Base-by-base conservation (phyloP, 148 eudicot species). In the Vaccinium myrtillus region DNA sequence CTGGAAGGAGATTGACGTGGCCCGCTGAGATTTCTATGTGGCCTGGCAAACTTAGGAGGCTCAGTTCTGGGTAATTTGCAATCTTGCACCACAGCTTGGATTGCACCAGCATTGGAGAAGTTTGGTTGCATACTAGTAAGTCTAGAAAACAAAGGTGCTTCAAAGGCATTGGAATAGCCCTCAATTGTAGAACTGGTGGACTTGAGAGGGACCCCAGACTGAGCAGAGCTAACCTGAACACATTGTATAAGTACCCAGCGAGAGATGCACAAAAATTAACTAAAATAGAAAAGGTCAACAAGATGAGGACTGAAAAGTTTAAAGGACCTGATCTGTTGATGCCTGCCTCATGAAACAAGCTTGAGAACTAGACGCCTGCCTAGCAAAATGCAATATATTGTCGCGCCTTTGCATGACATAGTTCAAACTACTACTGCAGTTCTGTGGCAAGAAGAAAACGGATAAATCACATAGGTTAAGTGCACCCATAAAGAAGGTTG, bases 261-360 rank as follows among this genome's bases (percentile, higher is more conserved):
- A n/a, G 51, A 53, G 6, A 53, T 2, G 46, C 36, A 49, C 15
- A 39, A 25, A 48, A 54, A 19, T 27, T 21, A 82, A 71, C 51
- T 48, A 21, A 48, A 73, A 21, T 55, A 32, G 73, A 50, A 3
- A 73, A 6, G 4, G 6, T 79, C 18, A 54, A 55, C 32, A 30
- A 9, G 4, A 73, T 14, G 36, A 63, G 69, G 78, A 39, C 9
- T 18, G n/a, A 30, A 59, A 59, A 48, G 78, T 30, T 39, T 77
- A 21, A 5, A 71, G 65, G 55, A 92, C 91, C 94, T 91, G 92
- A 71, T 93, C 87, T 5, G 23, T 75, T 61, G 93, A 86, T 74
- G 91, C 87, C 85, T 88, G 98, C 87, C 92, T 91, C 98, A 95
- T 95, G 86, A 86, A 92, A 82, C 83, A 79, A 81, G 90, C 93